Conservation (phyloP, 75 land plant species). For the Ceratopteris richardii region DNA sequence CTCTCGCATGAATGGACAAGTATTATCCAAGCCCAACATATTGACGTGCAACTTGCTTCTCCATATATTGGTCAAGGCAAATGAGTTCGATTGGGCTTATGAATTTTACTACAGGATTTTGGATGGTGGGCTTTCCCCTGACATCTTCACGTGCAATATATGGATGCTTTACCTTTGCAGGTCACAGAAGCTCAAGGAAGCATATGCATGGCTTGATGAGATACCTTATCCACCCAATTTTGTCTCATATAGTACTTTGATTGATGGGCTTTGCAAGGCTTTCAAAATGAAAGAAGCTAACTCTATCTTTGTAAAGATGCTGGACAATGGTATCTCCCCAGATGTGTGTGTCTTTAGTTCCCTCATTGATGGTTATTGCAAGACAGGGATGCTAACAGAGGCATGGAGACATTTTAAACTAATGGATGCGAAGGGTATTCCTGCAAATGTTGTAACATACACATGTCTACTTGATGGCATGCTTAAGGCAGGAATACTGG, state of each 20-base stretch:
- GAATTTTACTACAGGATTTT: neutral
- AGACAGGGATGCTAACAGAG: constrained; percentile 32
- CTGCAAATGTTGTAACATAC: constrained; percentile 42
- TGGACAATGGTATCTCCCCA: constrained; percentile 28
- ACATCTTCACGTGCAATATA: constrained; percentile 31
- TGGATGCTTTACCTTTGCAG: constrained; percentile 32
- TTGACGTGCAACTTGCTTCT: constrained; percentile 1
- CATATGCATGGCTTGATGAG: constrained; percentile 30
- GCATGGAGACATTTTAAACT: constrained; percentile 41
- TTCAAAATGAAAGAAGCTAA: constrained; percentile 41
- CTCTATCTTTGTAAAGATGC: constrained; percentile 23
- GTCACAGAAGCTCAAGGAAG: constrained; percentile 11
- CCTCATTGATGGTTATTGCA: constrained; percentile 46
- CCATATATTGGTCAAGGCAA: neutral
- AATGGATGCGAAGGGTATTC: constrained; percentile 24
- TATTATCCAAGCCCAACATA: neutral
- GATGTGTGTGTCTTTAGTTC: constrained; percentile 47
- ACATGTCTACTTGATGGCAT: constrained; percentile 25
- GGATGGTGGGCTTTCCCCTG: constrained; percentile 9
- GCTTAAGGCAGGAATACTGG: constrained; percentile 24
- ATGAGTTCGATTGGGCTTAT: constrained; percentile 4
- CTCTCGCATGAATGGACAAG: neutral
- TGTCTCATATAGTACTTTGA: constrained; percentile 47
- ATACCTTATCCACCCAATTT: constrained; percentile 63
- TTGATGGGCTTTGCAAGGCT: constrained; percentile 42